Evolutionary conservation across 345 rosid species (phyloP).

Genomic region (Kernera saxatilis): DNA sequence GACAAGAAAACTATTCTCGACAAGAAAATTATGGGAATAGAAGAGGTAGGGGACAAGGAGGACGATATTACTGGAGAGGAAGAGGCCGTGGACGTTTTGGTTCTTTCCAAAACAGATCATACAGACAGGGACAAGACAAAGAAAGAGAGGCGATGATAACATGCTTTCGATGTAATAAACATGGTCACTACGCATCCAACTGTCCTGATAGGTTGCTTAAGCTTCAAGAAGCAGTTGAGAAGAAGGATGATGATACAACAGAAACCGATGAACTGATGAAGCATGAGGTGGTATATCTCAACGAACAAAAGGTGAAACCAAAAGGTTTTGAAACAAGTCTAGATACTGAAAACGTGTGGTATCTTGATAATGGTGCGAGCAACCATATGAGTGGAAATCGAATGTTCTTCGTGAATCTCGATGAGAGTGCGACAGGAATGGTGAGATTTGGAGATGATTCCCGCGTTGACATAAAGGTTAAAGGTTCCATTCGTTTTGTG

Average conservation of each 20-base stretch:
- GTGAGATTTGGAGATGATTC: neutral
- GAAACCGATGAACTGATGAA: neutral
- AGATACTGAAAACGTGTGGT: neutral
- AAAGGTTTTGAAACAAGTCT: neutral
- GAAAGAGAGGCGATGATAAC: neutral
- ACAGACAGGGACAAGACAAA: no score
- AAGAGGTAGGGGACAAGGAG: neutral
- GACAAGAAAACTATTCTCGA: no score
- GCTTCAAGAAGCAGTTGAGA: neutral
- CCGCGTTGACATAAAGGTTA: neutral
- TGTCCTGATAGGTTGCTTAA: neutral
- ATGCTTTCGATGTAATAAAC: neutral
- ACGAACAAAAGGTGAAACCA: neutral
- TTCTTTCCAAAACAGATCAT: no score
- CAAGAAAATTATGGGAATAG: no score
- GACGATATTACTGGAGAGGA: neutral
- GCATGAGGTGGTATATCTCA: neutral
- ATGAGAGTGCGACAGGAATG: neutral
- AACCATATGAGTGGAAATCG: neutral
- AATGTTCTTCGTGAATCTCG: neutral
- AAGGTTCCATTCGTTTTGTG: neutral
- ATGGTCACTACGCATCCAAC: neutral
- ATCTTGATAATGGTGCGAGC: neutral
- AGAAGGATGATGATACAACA: accelerated
- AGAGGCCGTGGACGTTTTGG: neutral